These are phyloP conservation scores for Strobilomyces confusus DNA, from an alignment of 768 basidiomycete genomes.

Conservation along the genomic window DNA sequence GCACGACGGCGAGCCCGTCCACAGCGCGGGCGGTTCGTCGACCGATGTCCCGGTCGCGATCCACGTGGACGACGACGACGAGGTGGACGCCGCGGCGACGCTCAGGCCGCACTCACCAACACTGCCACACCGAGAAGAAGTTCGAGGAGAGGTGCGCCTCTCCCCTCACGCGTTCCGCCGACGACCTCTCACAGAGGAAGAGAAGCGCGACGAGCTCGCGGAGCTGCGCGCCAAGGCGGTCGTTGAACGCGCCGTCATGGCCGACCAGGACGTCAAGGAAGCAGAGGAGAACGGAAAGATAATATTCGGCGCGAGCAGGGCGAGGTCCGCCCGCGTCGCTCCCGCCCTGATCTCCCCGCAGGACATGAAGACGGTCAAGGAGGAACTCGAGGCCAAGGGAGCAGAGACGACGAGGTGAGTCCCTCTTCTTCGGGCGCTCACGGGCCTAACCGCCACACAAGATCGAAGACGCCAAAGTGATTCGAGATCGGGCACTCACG, in stretches of 20 bases:
- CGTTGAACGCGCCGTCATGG: slow-evolving; percentile 71
- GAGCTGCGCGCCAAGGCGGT: slow-evolving; percentile 79
- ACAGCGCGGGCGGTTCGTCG: too few relatives aligned
- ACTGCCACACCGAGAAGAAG: slow-evolving; percentile 92
- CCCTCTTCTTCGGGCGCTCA: not conserved
- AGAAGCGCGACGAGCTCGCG: slow-evolving; percentile 75
- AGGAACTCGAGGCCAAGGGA: slow-evolving; percentile 77
- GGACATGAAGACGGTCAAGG: slow-evolving; percentile 71
- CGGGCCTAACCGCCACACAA: slow-evolving; percentile 38
- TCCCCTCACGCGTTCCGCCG: too few relatives aligned
- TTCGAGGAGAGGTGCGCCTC: slow-evolving; percentile 86
- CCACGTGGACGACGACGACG: slow-evolving; percentile 53
- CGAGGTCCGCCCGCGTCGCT: slow-evolving; percentile 42
- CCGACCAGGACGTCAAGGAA: slow-evolving; percentile 70
- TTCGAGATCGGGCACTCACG: too few relatives aligned
- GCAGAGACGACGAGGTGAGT: slow-evolving; percentile 68
- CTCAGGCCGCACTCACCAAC: slow-evolving; percentile 66
- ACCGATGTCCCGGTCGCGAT: slow-evolving; percentile 16
- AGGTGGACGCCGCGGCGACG: slow-evolving; percentile 55
- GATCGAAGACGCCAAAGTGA: slow-evolving; percentile 80
- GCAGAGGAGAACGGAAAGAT: slow-evolving; percentile 66
- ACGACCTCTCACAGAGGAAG: slow-evolving; percentile 92
- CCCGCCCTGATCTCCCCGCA: slow-evolving; percentile 21
- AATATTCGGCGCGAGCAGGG: slow-evolving; percentile 86
- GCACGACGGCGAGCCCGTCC: slow-evolving; percentile 72